A percentile compares a stretch with the other conserved stretches of the same genome.
These are phyloP conservation scores for Mycosarcoma mackinlayi DNA, from an alignment of 1,284 basidiomycete genomes.

Conservation along the genomic window DNA sequence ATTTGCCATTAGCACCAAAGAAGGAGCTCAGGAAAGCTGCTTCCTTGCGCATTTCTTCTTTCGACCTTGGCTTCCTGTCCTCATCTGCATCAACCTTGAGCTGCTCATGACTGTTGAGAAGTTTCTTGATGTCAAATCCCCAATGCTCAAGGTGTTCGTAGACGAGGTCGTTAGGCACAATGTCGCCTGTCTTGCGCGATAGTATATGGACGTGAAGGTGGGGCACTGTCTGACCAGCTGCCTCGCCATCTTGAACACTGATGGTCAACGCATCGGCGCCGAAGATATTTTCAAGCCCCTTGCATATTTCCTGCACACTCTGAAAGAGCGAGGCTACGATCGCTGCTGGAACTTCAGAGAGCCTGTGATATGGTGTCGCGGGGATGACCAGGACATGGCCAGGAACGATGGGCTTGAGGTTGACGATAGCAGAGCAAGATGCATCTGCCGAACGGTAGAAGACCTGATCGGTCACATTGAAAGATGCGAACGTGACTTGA, in stretches of 20 bases:
- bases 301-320: constrained; percentile 55
- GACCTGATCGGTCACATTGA: constrained; percentile 52
- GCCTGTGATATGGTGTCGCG: constrained; percentile 44
- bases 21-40: constrained; percentile 44
- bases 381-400: constrained; percentile 66
- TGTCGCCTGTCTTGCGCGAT: constrained; percentile 60
- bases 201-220: constrained; percentile 67
- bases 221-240: constrained; percentile 60
- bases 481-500: constrained; percentile 42
- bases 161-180: constrained; percentile 61
- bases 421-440: constrained; percentile 56
- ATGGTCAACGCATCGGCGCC: constrained; percentile 60
- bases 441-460: constrained; percentile 45
- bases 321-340: constrained; percentile 54
- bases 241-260: constrained; percentile 62
- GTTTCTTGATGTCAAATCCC: constrained; percentile 48
- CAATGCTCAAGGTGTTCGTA: constrained; percentile 55
- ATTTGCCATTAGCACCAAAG: constrained; percentile 29
- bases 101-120: constrained; percentile 18
- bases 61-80: constrained; percentile 52
- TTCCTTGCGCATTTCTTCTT: constrained; percentile 57
- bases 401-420: constrained; percentile 66
- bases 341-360: constrained; percentile 46
- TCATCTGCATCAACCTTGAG: constrained; percentile 49
- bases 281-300: constrained; percentile 53